phyloP scores from a whole-genome alignment of 352 stramenopile species.

The Blastocystis sp. region DNA sequence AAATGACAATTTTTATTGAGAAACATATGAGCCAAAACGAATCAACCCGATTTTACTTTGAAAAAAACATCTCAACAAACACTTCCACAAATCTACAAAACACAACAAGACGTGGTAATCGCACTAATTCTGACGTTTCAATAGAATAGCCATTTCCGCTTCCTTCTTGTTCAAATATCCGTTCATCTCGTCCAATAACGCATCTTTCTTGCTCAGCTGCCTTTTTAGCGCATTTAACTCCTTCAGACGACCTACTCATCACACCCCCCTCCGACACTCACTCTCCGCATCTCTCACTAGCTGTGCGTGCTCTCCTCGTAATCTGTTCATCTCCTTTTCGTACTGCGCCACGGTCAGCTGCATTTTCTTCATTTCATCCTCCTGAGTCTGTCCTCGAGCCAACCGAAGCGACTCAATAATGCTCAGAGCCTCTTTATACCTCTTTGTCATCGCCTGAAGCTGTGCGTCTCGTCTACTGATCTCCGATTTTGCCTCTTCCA shows the following conservation, averaged over 20 bases:
- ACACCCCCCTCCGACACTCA: background rate
- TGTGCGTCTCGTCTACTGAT: background rate
- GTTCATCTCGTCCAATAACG: background rate
- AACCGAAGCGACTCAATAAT: background rate
- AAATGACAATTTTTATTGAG: background rate
- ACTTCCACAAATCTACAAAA: background rate
- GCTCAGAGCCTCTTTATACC: background rate
- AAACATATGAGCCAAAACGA: too few relatives aligned
- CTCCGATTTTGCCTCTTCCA: background rate
- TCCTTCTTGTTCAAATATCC: constrained; percentile 53
- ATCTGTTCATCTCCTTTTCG: background rate
- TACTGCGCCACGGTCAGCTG: background rate
- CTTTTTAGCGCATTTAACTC: background rate
- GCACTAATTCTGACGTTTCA: background rate
- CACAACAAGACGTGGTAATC: background rate
- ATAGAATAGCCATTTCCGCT: background rate
- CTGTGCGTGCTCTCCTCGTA: background rate
- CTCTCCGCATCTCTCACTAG: background rate
- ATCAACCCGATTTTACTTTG: too few relatives aligned
- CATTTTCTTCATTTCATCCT: background rate
- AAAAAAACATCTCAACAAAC: background rate
- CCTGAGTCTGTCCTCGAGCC: background rate
- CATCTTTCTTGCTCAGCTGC: background rate
- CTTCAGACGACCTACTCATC: background rate
- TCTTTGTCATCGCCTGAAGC: background rate